These are phyloP conservation scores for Nidularia pulvinata DNA, from an alignment of 768 basidiomycete genomes.

Conservation along the genomic window DNA sequence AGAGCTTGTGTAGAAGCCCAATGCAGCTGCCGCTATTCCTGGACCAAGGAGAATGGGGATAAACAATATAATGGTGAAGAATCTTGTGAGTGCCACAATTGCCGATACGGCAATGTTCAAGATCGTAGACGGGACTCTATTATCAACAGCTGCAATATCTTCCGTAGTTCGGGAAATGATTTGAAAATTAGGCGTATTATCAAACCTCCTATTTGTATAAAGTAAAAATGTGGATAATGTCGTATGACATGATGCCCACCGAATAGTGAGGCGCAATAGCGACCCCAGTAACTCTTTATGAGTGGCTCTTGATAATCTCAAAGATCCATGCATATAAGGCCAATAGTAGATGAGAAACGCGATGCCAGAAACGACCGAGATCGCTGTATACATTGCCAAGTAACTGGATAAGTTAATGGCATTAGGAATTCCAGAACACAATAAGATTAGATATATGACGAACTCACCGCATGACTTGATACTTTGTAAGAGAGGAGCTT, in stretches of 20 bases:
- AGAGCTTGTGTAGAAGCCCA: too few relatives aligned
- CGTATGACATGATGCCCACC: conserved; percentile 27
- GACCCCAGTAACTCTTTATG: conserved; percentile 51
- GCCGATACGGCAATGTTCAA: conserved; percentile 22
- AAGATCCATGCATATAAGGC: conserved; percentile 43
- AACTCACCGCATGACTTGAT: conserved; percentile 31
- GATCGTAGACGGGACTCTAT: conserved; percentile 15
- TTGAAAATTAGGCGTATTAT: conserved; percentile 44
- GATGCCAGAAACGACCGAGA: conserved; percentile 8
- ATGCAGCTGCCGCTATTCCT: too few relatives aligned
- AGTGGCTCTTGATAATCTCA: conserved; percentile 54
- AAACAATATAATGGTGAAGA: conserved; percentile 40
- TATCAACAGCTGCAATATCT: conserved; percentile 64
- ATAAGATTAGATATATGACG: background rate
- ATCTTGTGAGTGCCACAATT: conserved; percentile 35
- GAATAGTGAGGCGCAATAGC: conserved; percentile 58
- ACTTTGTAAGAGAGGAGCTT: conserved; percentile 22
- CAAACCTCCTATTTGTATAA: conserved; percentile 38
- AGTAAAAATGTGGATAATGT: background rate
- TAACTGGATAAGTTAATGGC: conserved; percentile 36
- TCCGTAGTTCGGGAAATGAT: conserved; percentile 68
- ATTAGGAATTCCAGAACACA: background rate
- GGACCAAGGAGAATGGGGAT: conserved; percentile 47
- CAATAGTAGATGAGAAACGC: conserved; percentile 29
- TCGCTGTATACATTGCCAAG: conserved; percentile 21